Conservation (phyloP, 2,329 filamentous ascomycete species). For the Anisogramma anomala region DNA sequence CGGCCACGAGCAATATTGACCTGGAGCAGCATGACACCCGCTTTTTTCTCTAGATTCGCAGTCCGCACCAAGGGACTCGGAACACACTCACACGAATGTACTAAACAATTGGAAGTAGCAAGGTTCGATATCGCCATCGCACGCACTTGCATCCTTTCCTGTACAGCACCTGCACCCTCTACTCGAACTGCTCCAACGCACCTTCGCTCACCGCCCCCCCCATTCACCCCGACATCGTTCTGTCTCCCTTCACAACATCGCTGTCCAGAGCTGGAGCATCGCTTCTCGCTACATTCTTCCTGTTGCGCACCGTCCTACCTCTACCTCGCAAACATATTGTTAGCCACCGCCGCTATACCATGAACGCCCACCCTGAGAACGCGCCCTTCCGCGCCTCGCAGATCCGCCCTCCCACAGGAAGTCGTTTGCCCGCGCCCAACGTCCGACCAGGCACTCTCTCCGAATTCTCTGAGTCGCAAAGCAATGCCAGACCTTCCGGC, state of each 20-base stretch:
- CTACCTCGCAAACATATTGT: conserved; percentile 16
- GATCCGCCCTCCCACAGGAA: conserved; percentile 15
- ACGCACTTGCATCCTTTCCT: not conserved
- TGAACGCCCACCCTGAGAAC: conserved; percentile 26
- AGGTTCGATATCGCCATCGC: too few species aligned
- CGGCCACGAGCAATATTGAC: too few species aligned
- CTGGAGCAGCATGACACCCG: too few species aligned
- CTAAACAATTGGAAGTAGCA: not conserved
- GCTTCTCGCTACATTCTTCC: conserved; percentile 15
- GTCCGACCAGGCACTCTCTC: conserved; percentile 26
- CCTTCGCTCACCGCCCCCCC: not conserved
- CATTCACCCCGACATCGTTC: conserved; percentile 9
- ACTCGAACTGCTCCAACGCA: not conserved
- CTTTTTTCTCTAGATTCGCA: too few species aligned
- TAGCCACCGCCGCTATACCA: conserved; percentile 18
- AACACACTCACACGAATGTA: not conserved
- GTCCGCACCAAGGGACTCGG: too few species aligned
- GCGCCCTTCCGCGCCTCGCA: conserved; percentile 19
- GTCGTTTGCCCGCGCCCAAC: conserved; percentile 16
- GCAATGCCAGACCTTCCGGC: conserved; percentile 42
- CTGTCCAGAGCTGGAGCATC: conserved; percentile 13
- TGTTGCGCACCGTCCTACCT: conserved; percentile 13
- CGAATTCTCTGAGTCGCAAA: conserved; percentile 50
- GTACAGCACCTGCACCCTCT: not conserved
- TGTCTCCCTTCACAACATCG: conserved; percentile 14